These are phyloP conservation scores for Allomyces arbusculus DNA, from an alignment of 192 early-diverging fungal species.

Conservation along the genomic window DNA sequence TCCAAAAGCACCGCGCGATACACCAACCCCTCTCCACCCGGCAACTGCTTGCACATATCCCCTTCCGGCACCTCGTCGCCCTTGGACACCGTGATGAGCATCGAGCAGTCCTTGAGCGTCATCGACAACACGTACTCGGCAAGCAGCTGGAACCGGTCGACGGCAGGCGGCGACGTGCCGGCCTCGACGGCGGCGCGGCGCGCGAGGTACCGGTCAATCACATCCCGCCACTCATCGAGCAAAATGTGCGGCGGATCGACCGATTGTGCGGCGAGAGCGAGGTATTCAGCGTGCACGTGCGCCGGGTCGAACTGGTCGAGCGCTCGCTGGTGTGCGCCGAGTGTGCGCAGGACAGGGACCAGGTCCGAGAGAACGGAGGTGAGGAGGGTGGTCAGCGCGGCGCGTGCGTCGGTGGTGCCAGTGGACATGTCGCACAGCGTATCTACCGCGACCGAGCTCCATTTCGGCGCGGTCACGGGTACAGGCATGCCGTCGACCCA, in stretches of 20 bases:
- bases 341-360: slow-evolving; percentile 2
- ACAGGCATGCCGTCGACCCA: slow-evolving; percentile 19
- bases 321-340: slow-evolving; percentile 6
- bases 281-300: slow-evolving; percentile 4
- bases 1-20: slow-evolving; percentile 42
- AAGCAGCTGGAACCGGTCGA: slow-evolving; percentile 19
- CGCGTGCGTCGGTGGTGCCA: too few relatives aligned
- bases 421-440: too few relatives aligned
- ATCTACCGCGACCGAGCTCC: too few relatives aligned
- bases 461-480: too few relatives aligned
- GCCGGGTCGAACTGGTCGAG: slow-evolving; percentile 13
- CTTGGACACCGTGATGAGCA: slow-evolving; percentile 29
- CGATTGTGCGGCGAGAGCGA: background rate
- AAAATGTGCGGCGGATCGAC: too few relatives aligned
- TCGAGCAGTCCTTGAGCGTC: slow-evolving; percentile 60
- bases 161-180: too few relatives aligned
- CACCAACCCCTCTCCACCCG: slow-evolving; percentile 6
- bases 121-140: slow-evolving; percentile 45
- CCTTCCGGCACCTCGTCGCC: background rate
- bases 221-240: too few relatives aligned
- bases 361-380: background rate
- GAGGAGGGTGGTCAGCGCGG: background rate
- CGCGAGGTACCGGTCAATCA: too few relatives aligned
- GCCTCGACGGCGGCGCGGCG: too few relatives aligned
- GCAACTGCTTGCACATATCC: slow-evolving; percentile 2